phyloP scores from a whole-genome alignment of 176 grass and related monocot genomes.

The Olyra latifolia region DNA sequence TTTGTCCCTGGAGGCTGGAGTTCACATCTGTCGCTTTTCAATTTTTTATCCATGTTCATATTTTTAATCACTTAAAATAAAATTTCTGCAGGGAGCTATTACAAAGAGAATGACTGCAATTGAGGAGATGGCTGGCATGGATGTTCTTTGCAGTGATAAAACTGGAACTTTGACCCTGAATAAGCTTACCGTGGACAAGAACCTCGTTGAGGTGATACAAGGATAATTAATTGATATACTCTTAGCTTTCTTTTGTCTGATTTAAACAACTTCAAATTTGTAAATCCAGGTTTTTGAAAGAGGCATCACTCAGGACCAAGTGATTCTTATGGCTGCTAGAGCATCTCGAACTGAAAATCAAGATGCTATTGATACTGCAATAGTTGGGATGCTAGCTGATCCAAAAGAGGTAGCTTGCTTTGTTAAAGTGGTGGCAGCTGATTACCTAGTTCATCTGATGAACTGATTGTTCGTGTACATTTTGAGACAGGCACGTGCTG shows the following conservation, averaged over 20 bases:
- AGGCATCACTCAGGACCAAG: slow-evolving; percentile 52
- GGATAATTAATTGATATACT: background rate
- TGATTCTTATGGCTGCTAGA: slow-evolving; percentile 78
- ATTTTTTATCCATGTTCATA: background rate
- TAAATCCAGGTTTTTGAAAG: slow-evolving; percentile 59
- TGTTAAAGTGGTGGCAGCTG: background rate
- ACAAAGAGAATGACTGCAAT: slow-evolving; percentile 91
- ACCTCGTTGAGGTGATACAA: slow-evolving; percentile 55
- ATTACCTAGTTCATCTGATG: background rate
- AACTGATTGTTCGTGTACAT: background rate
- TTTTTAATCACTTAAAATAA: background rate
- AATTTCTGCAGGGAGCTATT: slow-evolving; percentile 63
- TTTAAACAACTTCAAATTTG: background rate
- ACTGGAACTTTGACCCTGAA: slow-evolving; percentile 76
- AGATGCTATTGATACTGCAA: slow-evolving; percentile 78
- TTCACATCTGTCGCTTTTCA: background rate
- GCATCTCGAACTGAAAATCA: slow-evolving; percentile 80
- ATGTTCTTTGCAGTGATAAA: slow-evolving; percentile 92
- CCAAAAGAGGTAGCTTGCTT: slow-evolving; percentile 60
- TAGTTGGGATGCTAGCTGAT: slow-evolving; percentile 81
- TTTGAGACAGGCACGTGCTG: slow-evolving; percentile 57
- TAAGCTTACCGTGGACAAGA: slow-evolving; percentile 74
- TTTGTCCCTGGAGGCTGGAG: background rate
- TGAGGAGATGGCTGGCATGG: slow-evolving; percentile 92
- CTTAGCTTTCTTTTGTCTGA: background rate